A percentile compares a stretch with the other conserved stretches of the same genome.
phyloP scores from a whole-genome alignment of 345 rosid genomes.

The Citrus trifoliata region DNA sequence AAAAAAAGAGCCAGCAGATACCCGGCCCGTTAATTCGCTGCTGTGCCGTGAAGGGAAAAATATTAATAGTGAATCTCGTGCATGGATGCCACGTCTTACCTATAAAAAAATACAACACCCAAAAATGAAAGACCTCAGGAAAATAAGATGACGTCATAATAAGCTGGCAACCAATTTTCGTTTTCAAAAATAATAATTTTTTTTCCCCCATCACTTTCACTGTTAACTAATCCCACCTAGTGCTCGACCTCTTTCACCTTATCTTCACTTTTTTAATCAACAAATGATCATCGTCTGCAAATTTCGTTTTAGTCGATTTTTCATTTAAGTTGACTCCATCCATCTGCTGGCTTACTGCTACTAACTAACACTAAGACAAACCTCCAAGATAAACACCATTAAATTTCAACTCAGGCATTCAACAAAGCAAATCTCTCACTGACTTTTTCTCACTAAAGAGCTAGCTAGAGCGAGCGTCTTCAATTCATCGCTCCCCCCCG shows the following conservation, averaged over 20 bases:
- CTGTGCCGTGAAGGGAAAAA: too few relatives aligned
- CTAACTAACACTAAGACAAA: not conserved
- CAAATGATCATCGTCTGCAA: too few relatives aligned
- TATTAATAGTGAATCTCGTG: not conserved
- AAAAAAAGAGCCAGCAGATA: too few relatives aligned
- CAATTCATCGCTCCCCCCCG: conserved; percentile 9
- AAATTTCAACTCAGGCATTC: not conserved
- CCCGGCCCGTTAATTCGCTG: too few relatives aligned
- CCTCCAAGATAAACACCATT: not conserved
- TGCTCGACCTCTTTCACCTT: not conserved
- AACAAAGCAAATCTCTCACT: too few relatives aligned
- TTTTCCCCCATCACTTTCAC: not conserved
- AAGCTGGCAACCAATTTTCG: not conserved
- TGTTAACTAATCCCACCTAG: not conserved
- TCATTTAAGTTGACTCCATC: not conserved
- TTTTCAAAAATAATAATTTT: too few relatives aligned
- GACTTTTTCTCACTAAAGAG: too few relatives aligned
- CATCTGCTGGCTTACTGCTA: not conserved
- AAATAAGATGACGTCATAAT: not conserved
- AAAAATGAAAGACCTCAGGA: not conserved
- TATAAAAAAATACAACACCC: too few relatives aligned
- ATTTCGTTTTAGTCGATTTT: too few relatives aligned
- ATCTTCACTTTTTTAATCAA: too few relatives aligned
- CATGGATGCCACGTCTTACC: conserved; percentile 5
- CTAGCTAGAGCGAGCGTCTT: not conserved